Evolutionary conservation across 2,329 filamentous ascomycete species (phyloP), one percentile per base, ranked within the genome.

Genomic region (Coniochaeta sp.): DNA sequence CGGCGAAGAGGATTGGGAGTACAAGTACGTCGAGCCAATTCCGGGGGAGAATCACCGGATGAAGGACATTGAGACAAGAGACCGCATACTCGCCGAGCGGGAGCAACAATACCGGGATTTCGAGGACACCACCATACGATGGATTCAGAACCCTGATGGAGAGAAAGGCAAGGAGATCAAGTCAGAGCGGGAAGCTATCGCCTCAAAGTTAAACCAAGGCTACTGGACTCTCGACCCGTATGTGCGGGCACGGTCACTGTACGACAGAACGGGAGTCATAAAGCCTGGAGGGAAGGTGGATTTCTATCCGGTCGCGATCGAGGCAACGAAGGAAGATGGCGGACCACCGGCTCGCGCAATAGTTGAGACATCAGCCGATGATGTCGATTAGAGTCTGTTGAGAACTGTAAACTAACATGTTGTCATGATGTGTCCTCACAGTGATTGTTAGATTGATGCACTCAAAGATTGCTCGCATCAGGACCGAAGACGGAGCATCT

Each of bases 201-300:
- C 89, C 1, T 80, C 80, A 58, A 76, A 83, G 63, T 70, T 98
- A 66, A 81, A 81, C 63, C 79, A 82, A 56, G 90, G 90, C 66
- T 99, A 98, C 76, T 99, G 95, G 93, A 81, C 82, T 43, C 74
- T 97, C 58, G 95, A 99, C 75, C 91, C 91, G 0, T 96, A 93
- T 72, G 72, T 98, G 33, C 81, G 95, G 43, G 91, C 93, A 14
- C 82, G 88, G 68, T 89, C 87, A n/a, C 75, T 91, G 62, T 97
- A 96, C 67, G 95, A 99, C 72, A 84, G 95, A 62, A 82, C 81
- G 14, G 90, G 92, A 1, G 77, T 95, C 62, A 80, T 98, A 54
- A 77, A 83, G 62, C 75, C 79, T 0, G 85, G 79, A 12, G 93
- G 92, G 1, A 81, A 81, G 69, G 75, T 93, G 50, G 77, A 90